Base-by-base conservation (phyloP, 2,329 filamentous ascomycete genomes). In the Fusarium beomiforme region DNA sequence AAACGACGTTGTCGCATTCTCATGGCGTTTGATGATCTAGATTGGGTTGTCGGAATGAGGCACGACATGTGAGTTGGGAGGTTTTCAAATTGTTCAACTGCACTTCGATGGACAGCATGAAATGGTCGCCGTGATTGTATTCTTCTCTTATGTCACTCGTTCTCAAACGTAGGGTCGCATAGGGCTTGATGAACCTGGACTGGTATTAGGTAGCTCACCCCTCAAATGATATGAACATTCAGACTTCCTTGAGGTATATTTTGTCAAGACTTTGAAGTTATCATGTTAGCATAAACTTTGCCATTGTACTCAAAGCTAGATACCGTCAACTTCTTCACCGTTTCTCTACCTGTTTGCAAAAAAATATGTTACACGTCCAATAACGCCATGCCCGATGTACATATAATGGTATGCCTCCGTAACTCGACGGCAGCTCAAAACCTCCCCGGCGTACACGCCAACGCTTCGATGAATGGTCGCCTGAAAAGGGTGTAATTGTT, bases 351-450 rank as follows among this genome's bases (percentile, higher is more conserved):
- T 77, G 73, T 74, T 72, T 74, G 76, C 33, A 76, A 79, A 78
- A 78, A 67, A 55, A 72, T 69, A 72, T 66, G 65, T 70, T 81
- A 81, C 78, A 82, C 69, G 70, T 75, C 77, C 77, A 76, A 67
- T 67, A 81, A 81, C 81, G 79, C 81, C 80, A 74, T 79, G 76
- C 78, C 79, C 74, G 68, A 81, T 82, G 79, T 79, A 78, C 73
- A 74, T 78, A 76, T 75, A 74, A 77, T 76, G 67, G 76, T 75
- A 78, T 75, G 57, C 67, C 63, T 70, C 71, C 58, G 75, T 75
- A 75, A 70, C 70, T 62, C 44, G 50, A 49, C 37, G 59, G 59
- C 55, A 67, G 66, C 62, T 61, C 47, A 54, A 24, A 61, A 54
- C 54, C 61, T 67, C 67, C 56, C 64, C 59, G 53, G 59, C 43